These are phyloP conservation scores for Zygoascus hellenicus DNA, from an alignment of 1,139 yeast genomes.

Conservation along the genomic window DNA sequence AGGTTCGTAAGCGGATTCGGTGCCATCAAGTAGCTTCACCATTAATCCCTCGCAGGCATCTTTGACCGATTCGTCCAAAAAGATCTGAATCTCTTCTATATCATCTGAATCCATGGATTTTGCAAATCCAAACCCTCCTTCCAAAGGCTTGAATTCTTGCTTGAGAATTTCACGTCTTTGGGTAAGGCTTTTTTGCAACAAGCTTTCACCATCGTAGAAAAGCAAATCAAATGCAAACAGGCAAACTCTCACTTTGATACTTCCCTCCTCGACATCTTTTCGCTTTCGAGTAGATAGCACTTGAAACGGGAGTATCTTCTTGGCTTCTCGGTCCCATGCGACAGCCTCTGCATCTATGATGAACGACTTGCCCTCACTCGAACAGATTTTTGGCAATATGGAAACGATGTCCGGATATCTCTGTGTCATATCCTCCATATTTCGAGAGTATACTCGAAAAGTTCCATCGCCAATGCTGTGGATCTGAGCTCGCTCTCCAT, in stretches of 20 bases:
- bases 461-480: conserved; percentile 60
- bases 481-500: conserved; percentile 96
- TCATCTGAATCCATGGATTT: conserved; percentile 65
- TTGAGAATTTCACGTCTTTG: conserved; percentile 63
- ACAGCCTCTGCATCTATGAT: conserved; percentile 96
- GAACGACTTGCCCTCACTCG: conserved; percentile 39
- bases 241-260: conserved; percentile 86
- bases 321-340: conserved; percentile 82
- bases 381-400: conserved; percentile 57
- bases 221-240: conserved; percentile 86
- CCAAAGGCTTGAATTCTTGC: conserved; percentile 52
- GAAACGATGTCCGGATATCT: conserved; percentile 86
- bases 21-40: conserved; percentile 84
- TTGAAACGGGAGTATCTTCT: conserved; percentile 87
- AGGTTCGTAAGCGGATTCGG: conserved; percentile 84
- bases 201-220: conserved; percentile 62
- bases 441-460: conserved; percentile 79
- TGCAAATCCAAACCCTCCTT: conserved; percentile 81
- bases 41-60: conserved; percentile 94
- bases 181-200: conserved; percentile 59
- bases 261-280: conserved; percentile 82
- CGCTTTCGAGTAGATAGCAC: conserved; percentile 87
- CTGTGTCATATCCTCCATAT: conserved; percentile 95
- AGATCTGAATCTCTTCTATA: conserved; percentile 68
- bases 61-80: conserved; percentile 81